These are phyloP conservation scores for Xylaria palmicola DNA, from an alignment of 495 filamentous ascomycete species.

Conservation along the genomic window DNA sequence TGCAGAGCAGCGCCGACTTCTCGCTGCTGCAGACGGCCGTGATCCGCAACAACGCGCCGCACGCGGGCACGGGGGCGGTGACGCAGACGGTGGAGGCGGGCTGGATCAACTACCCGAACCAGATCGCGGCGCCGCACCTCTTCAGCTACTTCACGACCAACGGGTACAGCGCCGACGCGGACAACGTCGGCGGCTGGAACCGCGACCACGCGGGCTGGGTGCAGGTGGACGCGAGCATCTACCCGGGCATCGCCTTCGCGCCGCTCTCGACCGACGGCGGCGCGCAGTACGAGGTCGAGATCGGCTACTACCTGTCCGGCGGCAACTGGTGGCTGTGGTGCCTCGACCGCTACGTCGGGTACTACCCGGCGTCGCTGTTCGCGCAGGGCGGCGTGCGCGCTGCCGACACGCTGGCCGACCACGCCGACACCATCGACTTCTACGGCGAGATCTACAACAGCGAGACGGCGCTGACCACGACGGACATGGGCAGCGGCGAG, in stretches of 20 bases:
- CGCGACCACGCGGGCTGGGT: conserved; percentile 27
- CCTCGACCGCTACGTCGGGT: conserved; percentile 28
- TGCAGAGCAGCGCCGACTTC: conserved; percentile 21
- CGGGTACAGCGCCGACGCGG: conserved; percentile 17
- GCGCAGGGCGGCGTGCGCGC: conserved; percentile 1
- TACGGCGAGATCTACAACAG: conserved; percentile 32
- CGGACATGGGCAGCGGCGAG: conserved; percentile 34
- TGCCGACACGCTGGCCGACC: conserved; percentile 16
- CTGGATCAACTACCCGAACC: conserved; percentile 28
- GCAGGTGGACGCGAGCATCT: conserved; percentile 21
- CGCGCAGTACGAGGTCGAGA: conserved; percentile 24
- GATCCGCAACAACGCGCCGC: conserved; percentile 3
- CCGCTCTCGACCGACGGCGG: conserved; percentile 18
- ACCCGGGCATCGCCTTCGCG: conserved; percentile 26
- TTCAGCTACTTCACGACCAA: conserved; percentile 32
- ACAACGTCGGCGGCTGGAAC: conserved; percentile 31
- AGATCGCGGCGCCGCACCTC: conserved; percentile 20
- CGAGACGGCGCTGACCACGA: conserved; percentile 23
- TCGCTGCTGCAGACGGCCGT: conserved; percentile 31
- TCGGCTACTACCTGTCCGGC: conserved; percentile 21
- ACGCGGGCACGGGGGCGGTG: not conserved
- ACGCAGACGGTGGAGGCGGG: conserved; percentile 31
- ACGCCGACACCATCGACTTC: conserved; percentile 23
- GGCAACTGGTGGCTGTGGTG: conserved; percentile 33
- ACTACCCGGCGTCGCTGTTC: conserved; percentile 25